Conservation (phyloP, 208 protist species). For the Strigomonas culicis region DNA sequence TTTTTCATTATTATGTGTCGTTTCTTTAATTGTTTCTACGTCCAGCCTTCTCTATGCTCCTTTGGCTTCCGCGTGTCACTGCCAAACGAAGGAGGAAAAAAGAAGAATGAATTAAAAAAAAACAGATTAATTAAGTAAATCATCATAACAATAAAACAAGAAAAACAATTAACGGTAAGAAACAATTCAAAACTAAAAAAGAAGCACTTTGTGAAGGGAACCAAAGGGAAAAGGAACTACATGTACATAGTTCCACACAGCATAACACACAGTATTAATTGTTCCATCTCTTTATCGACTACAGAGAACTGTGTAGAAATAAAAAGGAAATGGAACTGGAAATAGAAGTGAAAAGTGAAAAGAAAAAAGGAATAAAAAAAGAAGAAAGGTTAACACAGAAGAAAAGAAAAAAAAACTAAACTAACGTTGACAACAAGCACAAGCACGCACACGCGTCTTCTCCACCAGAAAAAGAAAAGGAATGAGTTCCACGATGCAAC, state of each 20-base stretch:
- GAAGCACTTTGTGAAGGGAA: conserved; percentile 1
- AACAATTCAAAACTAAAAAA: conserved; percentile 13
- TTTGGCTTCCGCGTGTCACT: neutral
- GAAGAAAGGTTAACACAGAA: neutral
- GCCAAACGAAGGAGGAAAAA: neutral
- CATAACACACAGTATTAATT: neutral
- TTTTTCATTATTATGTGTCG: neutral
- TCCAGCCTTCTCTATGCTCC: neutral
- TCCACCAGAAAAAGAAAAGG: conserved; percentile 9
- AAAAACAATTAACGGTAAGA: conserved; percentile 7
- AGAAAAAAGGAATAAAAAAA: conserved; percentile 11
- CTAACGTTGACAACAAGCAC: conserved; percentile 2
- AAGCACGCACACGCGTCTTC: neutral
- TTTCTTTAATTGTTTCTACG: neutral
- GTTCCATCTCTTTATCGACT: neutral
- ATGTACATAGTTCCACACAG: neutral
- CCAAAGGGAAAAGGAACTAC: neutral
- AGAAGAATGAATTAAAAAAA: neutral
- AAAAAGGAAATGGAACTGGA: neutral
- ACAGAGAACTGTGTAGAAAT: neutral
- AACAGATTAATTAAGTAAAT: neutral
- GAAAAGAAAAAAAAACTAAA: conserved; percentile 15
- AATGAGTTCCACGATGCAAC: neutral
- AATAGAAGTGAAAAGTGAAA: neutral
- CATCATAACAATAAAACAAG: conserved; percentile 8